phyloP scores from a whole-genome alignment of 257 asterid genomes.

The Nicotiana sylvestris region DNA sequence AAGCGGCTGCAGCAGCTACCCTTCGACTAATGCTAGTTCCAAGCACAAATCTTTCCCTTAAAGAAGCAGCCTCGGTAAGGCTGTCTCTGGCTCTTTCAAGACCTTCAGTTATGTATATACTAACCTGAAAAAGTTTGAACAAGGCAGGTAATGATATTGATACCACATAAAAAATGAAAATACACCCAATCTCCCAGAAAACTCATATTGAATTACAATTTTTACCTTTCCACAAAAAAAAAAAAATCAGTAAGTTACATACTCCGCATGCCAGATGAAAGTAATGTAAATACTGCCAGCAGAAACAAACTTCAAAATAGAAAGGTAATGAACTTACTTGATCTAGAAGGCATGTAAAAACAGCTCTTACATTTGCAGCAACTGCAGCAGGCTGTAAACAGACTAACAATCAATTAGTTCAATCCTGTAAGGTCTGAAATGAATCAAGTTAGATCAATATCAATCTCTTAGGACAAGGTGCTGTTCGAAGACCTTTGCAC shows the following conservation, averaged over 20 bases:
- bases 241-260: background rate
- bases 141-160: background rate
- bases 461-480: background rate
- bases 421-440: constrained; percentile 1
- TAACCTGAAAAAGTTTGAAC: constrained; percentile 50
- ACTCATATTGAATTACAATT: background rate
- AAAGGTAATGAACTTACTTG: constrained; percentile 51
- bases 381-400: constrained; percentile 74
- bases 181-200: background rate
- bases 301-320: constrained; percentile 18
- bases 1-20: constrained; percentile 98
- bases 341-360: constrained; percentile 89
- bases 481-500: background rate
- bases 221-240: no score
- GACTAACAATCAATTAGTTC: constrained; percentile 16
- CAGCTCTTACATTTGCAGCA: constrained; percentile 82
- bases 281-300: constrained; percentile 8
- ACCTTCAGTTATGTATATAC: constrained; percentile 87
- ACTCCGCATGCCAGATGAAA: background rate
- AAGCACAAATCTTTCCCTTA: constrained; percentile 90
- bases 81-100: constrained; percentile 94
- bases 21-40: constrained; percentile 86
- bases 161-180: background rate
- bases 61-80: constrained; percentile 91
- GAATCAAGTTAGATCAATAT: constrained; percentile 1